Evolutionary conservation across 2,329 filamentous ascomycete genomes (phyloP).

Genomic region (Microascus cirrosus): DNA sequence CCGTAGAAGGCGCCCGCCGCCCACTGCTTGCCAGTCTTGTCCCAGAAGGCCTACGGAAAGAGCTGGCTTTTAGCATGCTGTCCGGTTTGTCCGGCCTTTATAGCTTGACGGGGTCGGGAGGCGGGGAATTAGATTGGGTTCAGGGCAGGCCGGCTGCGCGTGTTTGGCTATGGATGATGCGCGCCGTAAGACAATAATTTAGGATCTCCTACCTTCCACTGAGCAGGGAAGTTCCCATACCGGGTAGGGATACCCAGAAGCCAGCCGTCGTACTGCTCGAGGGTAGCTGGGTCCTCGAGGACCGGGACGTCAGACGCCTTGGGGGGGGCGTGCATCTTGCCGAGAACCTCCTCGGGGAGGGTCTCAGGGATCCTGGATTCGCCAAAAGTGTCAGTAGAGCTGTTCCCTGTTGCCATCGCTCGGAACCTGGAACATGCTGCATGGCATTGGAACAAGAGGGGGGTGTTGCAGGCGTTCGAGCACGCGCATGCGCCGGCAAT

Average conservation of each 20-base stretch:
- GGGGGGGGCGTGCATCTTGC: conserved; percentile 81
- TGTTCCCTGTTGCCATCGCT: background rate
- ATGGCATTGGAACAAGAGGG: background rate
- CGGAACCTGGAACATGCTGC: background rate
- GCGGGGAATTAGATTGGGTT: background rate
- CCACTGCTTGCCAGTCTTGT: conserved; percentile 83
- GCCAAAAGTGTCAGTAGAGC: background rate
- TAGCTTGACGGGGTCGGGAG: background rate
- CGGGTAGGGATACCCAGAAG: conserved; percentile 91
- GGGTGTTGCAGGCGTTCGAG: background rate
- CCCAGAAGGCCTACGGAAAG: conserved; percentile 56
- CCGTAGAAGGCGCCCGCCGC: conserved; percentile 62
- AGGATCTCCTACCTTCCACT: conserved; percentile 58
- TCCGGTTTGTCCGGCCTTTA: no score
- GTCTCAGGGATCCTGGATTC: conserved; percentile 64
- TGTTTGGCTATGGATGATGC: background rate
- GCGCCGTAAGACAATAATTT: background rate
- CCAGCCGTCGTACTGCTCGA: conserved; percentile 75
- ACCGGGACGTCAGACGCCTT: conserved; percentile 60
- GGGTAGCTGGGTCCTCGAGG: conserved; percentile 41
- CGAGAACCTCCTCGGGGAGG: conserved; percentile 68
- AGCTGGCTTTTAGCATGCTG: background rate
- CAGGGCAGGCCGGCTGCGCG: background rate
- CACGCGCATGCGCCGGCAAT: background rate
- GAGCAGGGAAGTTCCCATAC: conserved; percentile 93